Conservation (phyloP, 1,284 basidiomycete species). For the Trametes pubescens region DNA sequence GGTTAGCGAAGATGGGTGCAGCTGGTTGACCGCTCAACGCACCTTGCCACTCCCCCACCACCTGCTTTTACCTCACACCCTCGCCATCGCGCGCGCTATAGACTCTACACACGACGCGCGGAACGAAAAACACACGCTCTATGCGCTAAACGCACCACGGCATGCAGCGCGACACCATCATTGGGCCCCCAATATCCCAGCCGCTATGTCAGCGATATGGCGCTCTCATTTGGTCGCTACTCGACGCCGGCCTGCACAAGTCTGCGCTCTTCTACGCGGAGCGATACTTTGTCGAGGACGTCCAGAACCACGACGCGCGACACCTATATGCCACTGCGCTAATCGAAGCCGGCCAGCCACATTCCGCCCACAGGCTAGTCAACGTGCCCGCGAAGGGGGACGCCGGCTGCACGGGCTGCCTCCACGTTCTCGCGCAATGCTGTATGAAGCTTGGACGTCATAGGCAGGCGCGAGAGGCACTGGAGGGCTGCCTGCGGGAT, state of each 20-base stretch:
- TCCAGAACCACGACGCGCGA: conserved; percentile 79
- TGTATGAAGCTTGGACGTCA: conserved; percentile 77
- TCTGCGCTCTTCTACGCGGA: conserved; percentile 87
- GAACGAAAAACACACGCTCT: conserved; percentile 20
- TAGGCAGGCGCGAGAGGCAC: conserved; percentile 73
- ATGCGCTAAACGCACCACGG: conserved; percentile 38
- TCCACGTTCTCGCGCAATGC: conserved; percentile 82
- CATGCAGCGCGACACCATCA: conserved; percentile 54
- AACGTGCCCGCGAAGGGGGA: conserved; percentile 59
- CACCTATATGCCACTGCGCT: conserved; percentile 86
- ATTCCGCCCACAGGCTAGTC: conserved; percentile 80
- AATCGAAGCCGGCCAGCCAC: conserved; percentile 75
- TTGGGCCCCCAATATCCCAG: conserved; percentile 53
- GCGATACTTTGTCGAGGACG: conserved; percentile 74
- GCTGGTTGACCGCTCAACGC: conserved; percentile 23
- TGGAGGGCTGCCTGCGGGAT: conserved; percentile 67
- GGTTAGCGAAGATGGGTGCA: conserved; percentile 30
- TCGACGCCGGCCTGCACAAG: conserved; percentile 77
- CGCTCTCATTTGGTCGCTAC: conserved; percentile 76
- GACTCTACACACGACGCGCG: conserved; percentile 12
- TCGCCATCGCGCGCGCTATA: conserved; percentile 7
- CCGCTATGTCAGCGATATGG: conserved; percentile 70
- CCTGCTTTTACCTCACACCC: neutral
- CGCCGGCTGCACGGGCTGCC: conserved; percentile 77
- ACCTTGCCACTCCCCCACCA: conserved; percentile 25